Conservation (phyloP, 129 eudicot genomes). For the Flaveria brownii region DNA sequence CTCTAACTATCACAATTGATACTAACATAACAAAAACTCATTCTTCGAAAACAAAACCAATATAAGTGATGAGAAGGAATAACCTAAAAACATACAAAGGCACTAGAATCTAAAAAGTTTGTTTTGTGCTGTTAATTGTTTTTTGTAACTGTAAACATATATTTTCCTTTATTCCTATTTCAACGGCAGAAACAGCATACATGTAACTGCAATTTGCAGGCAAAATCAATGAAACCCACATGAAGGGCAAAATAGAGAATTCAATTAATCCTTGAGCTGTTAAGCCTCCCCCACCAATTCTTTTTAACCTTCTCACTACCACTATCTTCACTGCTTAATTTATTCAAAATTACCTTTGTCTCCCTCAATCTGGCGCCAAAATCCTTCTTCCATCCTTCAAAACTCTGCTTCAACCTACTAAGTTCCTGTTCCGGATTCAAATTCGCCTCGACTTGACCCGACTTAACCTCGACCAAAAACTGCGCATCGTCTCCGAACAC, state of each 20-base stretch:
- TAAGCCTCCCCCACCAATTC: slow-evolving; percentile 90
- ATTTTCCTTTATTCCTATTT: background rate
- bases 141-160: background rate
- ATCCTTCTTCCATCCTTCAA: slow-evolving; percentile 93
- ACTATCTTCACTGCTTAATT: slow-evolving; percentile 61
- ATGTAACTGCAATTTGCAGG: background rate
- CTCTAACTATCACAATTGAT: too few species aligned
- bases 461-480: slow-evolving; percentile 88
- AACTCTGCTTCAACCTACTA: slow-evolving; percentile 64
- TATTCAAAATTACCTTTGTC: slow-evolving; percentile 70
- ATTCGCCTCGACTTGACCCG: slow-evolving; percentile 73
- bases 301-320: slow-evolving; percentile 54
- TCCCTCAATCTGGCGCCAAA: slow-evolving; percentile 72
- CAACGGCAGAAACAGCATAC: background rate
- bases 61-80: too few species aligned
- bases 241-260: background rate
- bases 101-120: too few species aligned
- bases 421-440: slow-evolving; percentile 79
- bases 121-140: too few species aligned
- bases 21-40: too few species aligned
- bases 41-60: too few species aligned
- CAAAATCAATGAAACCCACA: slow-evolving; percentile 25
- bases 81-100: too few species aligned
- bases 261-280: slow-evolving; percentile 59
- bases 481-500: slow-evolving; percentile 82